These are phyloP conservation scores for Aspergillus thermomutatus DNA, from an alignment of 2,329 filamentous ascomycete genomes.

Conservation along the genomic window DNA sequence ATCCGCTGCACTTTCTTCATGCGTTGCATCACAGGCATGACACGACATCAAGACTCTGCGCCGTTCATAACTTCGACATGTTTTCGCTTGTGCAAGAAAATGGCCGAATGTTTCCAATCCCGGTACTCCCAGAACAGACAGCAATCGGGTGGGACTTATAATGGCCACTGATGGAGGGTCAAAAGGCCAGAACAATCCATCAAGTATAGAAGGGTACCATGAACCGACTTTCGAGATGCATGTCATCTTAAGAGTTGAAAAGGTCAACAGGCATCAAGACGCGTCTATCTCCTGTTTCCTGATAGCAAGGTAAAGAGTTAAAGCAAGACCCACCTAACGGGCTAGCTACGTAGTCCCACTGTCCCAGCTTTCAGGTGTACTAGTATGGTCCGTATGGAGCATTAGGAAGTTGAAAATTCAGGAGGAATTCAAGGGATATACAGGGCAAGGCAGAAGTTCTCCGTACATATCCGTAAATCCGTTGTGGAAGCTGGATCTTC, in stretches of 20 bases:
- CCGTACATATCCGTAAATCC: not conserved
- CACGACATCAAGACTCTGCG: too few species aligned
- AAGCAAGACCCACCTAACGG: not conserved
- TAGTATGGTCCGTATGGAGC: too few species aligned
- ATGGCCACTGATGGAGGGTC: not conserved
- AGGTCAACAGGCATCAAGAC: not conserved
- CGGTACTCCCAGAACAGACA: not conserved
- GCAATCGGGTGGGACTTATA: not conserved
- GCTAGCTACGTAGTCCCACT: too few species aligned
- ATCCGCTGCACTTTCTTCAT: too few species aligned
- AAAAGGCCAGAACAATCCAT: not conserved
- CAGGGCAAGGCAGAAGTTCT: not conserved
- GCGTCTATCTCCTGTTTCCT: not conserved
- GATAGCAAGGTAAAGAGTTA: not conserved
- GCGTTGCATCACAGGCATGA: too few species aligned
- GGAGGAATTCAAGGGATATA: not conserved
- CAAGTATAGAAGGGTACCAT: too few species aligned
- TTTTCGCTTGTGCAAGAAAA: too few species aligned
- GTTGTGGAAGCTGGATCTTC: not conserved
- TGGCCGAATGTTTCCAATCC: not conserved
- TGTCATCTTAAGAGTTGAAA: too few species aligned
- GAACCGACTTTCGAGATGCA: too few species aligned
- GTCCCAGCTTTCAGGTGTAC: too few species aligned
- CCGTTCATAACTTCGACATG: not conserved
- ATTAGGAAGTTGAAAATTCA: not conserved